phyloP scores from a whole-genome alignment of 352 stramenopile genomes.

The Sclerospora graminicola region DNA sequence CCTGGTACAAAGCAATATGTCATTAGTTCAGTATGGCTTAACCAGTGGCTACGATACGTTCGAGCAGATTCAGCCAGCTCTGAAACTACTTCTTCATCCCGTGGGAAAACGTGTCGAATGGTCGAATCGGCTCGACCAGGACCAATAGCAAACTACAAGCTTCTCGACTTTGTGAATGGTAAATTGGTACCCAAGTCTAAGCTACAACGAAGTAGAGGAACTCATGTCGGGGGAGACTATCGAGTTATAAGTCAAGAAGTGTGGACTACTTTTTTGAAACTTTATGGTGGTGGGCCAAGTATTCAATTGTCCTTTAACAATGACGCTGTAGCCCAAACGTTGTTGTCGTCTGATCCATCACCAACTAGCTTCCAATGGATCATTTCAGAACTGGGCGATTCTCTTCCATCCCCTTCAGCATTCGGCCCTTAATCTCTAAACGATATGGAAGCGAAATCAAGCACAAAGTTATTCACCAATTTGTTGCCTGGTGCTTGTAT shows the following conservation, averaged over 20 bases:
- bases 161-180: slow-evolving; percentile 58
- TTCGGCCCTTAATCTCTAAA: slow-evolving; percentile 7
- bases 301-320: slow-evolving; percentile 28
- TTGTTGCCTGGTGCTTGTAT: background rate
- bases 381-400: slow-evolving; percentile 47
- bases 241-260: slow-evolving; percentile 57
- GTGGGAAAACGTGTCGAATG: slow-evolving; percentile 8
- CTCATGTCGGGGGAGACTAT: slow-evolving; percentile 33
- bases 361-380: slow-evolving; percentile 22
- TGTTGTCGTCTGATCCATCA: background rate
- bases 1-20: slow-evolving; percentile 29
- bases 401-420: slow-evolving; percentile 10
- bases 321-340: background rate
- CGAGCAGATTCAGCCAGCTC: slow-evolving; percentile 24
- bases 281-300: slow-evolving; percentile 57
- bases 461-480: background rate
- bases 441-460: background rate
- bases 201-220: slow-evolving; percentile 33
- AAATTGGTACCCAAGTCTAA: slow-evolving; percentile 36
- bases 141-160: slow-evolving; percentile 49
- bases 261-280: slow-evolving; percentile 42
- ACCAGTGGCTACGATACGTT: slow-evolving; percentile 62
- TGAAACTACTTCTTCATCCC: background rate
- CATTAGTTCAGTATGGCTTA: slow-evolving; percentile 48
- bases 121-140: slow-evolving; percentile 26